Conservation (phyloP, 2,329 filamentous ascomycete genomes). For the Aspergillus brunneoviolaceus region DNA sequence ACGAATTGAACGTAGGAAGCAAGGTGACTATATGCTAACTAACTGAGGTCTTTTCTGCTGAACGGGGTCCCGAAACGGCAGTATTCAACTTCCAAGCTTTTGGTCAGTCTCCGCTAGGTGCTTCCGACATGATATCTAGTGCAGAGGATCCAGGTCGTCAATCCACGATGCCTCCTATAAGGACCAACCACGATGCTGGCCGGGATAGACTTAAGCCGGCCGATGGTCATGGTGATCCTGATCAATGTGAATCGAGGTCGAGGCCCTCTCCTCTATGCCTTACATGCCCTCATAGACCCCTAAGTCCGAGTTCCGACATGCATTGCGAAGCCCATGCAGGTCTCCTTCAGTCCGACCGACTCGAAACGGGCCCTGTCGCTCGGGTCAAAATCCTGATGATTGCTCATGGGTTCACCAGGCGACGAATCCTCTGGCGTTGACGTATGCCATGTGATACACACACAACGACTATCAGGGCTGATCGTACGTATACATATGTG, state of each 20-base stretch:
- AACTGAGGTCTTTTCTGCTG: not conserved
- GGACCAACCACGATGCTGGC: not conserved
- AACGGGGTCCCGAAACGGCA: not conserved
- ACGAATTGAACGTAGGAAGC: not conserved
- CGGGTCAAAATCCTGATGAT: not conserved
- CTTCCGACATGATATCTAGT: not conserved
- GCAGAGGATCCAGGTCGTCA: conserved; percentile 1
- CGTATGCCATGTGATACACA: not conserved
- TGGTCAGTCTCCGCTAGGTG: not conserved
- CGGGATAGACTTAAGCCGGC: conserved; percentile 9
- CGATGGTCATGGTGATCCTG: conserved; percentile 14
- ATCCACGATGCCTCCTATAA: conserved; percentile 1
- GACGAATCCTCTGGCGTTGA: not conserved
- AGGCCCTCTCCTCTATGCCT: not conserved
- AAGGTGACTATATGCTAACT: conserved; percentile 2
- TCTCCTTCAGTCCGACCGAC: not conserved
- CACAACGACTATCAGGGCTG: not conserved
- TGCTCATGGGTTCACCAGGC: not conserved
- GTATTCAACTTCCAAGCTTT: not conserved
- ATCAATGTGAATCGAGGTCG: conserved; percentile 5
- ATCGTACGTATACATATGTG: not conserved
- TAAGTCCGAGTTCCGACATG: not conserved
- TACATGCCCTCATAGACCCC: not conserved
- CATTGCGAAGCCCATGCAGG: not conserved
- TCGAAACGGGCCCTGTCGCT: not conserved